A percentile compares a stretch with the other conserved stretches of the same genome.
Evolutionary conservation across 257 asterid species (phyloP).

Genomic region (Anisodus acutangulus): DNA sequence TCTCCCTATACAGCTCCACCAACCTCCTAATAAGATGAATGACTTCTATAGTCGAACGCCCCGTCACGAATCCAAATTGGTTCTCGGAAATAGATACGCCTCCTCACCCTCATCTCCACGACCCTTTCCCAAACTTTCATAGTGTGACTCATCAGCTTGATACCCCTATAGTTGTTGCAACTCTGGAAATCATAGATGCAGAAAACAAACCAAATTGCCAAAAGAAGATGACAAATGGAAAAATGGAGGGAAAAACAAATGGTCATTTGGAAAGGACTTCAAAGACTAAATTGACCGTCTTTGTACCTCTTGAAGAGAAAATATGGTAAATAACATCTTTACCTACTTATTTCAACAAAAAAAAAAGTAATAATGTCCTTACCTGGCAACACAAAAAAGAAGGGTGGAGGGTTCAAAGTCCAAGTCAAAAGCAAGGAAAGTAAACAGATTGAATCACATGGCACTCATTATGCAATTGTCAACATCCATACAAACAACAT

Average conservation of each 20-base stretch:
- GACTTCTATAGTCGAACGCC: too few species aligned
- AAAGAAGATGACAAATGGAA: not conserved
- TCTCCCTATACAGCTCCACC: too few species aligned
- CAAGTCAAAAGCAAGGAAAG: conserved; percentile 16
- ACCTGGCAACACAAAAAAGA: not conserved
- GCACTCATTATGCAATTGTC: conserved; percentile 17
- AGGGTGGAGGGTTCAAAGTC: not conserved
- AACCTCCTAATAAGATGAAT: too few species aligned
- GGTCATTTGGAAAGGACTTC: not conserved
- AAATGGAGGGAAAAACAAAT: not conserved
- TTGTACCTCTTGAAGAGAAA: not conserved
- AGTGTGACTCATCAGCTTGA: too few species aligned
- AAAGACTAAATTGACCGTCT: not conserved
- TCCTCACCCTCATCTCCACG: too few species aligned
- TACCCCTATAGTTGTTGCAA: too few species aligned
- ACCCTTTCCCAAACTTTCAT: too few species aligned
- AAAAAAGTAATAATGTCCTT: not conserved
- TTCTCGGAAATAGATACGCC: too few species aligned
- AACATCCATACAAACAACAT: not conserved
- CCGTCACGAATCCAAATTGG: too few species aligned
- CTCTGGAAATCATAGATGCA: not conserved
- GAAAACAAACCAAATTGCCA: not conserved
- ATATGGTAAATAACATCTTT: not conserved
- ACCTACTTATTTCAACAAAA: not conserved
- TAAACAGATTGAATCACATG: not conserved